Base-by-base conservation (phyloP, 768 basidiomycete genomes). In the Phanerochaete carnosa region DNA sequence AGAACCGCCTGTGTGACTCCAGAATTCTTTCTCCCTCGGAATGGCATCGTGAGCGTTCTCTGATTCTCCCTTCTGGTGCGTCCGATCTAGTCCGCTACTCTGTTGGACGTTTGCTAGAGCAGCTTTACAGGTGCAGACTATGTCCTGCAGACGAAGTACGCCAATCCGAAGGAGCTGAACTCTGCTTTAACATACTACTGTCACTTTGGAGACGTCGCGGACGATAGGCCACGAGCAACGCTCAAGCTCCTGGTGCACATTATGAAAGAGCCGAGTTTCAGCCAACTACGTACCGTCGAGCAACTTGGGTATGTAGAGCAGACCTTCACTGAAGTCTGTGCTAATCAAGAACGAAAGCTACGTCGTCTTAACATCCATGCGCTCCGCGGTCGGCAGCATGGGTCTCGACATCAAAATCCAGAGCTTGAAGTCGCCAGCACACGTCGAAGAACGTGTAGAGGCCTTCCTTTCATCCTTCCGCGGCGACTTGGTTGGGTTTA, bases 211-310 rank as follows among this genome's bases (percentile, higher is more conserved):
- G 72, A 78, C 47, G 52, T 73, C 7, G 60, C 70, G 15, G 77
- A 82, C 67, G 67, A 65, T 39, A 49, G 54, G 7, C 66, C 78
- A 4, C 72, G 81, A 2, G 68, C 73, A n/a, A 66, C 69, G 7
- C 68, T 78, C 3, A 57, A 70, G 7, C 70, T 85, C 3, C 73
- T 84, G 23, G 72, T 70, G 9, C 79, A 82, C 51, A 73, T 84
- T 53, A 67, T 79, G 9, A 64, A 70, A 26, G 83, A 84, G 62
- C 82, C 81, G 0, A 64, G 70, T 45, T 84, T 83, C 66, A 77
- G 80, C 62, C 70, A 73, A n/a, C 71, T 85, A 6, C 74, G 83
- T 16, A 83, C 81, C 0, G 77, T 80, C 68, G 80, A 84, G 65
- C 83, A 85, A 69, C 74, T 85, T 7, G 83, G 83, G 15, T 69